phyloP scores from a whole-genome alignment of 2,329 filamentous ascomycete genomes.

The Esteya vermicola region DNA sequence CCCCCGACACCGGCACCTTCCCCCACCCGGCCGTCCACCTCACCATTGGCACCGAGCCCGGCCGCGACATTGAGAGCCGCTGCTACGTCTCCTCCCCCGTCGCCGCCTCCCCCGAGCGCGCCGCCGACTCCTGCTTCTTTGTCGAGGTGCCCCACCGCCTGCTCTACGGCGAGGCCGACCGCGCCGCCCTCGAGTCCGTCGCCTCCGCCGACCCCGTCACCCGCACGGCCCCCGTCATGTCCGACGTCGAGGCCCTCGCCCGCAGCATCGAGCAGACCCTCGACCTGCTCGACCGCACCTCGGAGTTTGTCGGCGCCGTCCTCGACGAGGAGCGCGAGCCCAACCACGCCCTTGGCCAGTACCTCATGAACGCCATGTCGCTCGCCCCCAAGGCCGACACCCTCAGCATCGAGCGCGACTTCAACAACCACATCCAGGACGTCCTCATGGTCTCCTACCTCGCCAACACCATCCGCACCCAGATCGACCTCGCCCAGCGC shows the following conservation, averaged over 20 bases:
- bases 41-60: conserved; percentile 81
- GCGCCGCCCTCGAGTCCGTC: conserved; percentile 62
- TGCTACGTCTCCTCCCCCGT: conserved; percentile 95
- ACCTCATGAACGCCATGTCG: conserved; percentile 83
- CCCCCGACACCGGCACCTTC: conserved; percentile 91
- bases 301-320: conserved; percentile 83
- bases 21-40: conserved; percentile 96
- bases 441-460: conserved; percentile 96
- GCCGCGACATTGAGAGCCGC: conserved; percentile 75
- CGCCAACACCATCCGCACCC: conserved; percentile 95
- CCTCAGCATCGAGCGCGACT: conserved; percentile 85
- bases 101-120: conserved; percentile 85
- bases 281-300: conserved; percentile 79
- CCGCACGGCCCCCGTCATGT: conserved; percentile 57
- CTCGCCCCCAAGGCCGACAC: conserved; percentile 90
- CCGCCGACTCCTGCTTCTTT: conserved; percentile 92
- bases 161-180: conserved; percentile 56
- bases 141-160: conserved; percentile 94
- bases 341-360: conserved; percentile 85
- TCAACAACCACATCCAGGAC: conserved; percentile 99
- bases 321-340: conserved; percentile 86
- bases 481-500: conserved; percentile 95
- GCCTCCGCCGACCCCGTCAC: conserved; percentile 52
- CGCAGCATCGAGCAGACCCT: conserved; percentile 77
- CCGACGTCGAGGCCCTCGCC: conserved; percentile 82